Conservation (phyloP, 2,329 filamentous ascomycete genomes). For the Pseudogymnoascus sp. region DNA sequence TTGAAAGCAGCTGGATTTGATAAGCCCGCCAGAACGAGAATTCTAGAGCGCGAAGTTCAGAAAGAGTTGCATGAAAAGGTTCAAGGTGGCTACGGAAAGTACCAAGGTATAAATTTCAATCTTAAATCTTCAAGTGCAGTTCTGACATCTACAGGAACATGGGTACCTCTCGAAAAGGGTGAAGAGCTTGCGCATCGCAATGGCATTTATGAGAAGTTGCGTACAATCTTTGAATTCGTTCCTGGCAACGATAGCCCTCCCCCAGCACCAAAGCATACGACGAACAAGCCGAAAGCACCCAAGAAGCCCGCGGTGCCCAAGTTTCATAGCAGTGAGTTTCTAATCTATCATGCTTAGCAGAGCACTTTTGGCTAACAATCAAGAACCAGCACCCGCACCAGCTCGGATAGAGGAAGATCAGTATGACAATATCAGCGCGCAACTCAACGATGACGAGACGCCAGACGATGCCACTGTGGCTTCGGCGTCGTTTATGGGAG, state of each 20-base stretch:
- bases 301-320: slow-evolving; percentile 59
- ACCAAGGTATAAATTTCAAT: slow-evolving; percentile 59
- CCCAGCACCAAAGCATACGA: slow-evolving; percentile 86
- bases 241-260: slow-evolving; percentile 82
- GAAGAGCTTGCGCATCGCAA: slow-evolving; percentile 79
- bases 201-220: slow-evolving; percentile 73
- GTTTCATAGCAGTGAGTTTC: slow-evolving; percentile 39
- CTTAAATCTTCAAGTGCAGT: neutral
- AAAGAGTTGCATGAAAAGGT: slow-evolving; percentile 97
- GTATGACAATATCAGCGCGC: slow-evolving; percentile 53
- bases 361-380: slow-evolving; percentile 20
- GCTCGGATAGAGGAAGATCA: slow-evolving; percentile 48
- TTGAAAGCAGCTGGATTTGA: slow-evolving; percentile 95
- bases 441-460: slow-evolving; percentile 68
- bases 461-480: slow-evolving; percentile 73
- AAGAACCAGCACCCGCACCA: slow-evolving; percentile 32
- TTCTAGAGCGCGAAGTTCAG: slow-evolving; percentile 92
- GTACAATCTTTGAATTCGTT: slow-evolving; percentile 81
- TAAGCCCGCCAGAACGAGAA: slow-evolving; percentile 89
- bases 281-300: slow-evolving; percentile 73
- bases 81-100: slow-evolving; percentile 97
- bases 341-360: slow-evolving; percentile 5
- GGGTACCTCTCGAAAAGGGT: slow-evolving; percentile 83
- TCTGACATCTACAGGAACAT: slow-evolving; percentile 58
- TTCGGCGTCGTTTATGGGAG: slow-evolving; percentile 76